A percentile compares a stretch with the other conserved stretches of the same genome.
Evolutionary conservation across 306 rosid species (phyloP).

Genomic region (Casuarina cunninghamiana): DNA sequence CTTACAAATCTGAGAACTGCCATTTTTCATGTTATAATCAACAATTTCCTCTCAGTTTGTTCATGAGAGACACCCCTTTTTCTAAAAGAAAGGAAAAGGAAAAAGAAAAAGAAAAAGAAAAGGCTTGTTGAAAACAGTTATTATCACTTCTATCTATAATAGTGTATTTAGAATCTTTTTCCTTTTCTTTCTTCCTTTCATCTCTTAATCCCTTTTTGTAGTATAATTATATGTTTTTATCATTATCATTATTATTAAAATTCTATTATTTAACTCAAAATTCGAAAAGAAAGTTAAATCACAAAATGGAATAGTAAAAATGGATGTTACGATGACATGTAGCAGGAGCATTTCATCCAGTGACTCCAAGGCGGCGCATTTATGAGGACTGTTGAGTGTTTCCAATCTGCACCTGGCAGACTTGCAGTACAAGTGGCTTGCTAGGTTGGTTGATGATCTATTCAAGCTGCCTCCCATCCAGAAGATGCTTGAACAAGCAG

Average conservation of each 20-base stretch:
- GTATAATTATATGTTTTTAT: too few relatives aligned
- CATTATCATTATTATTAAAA: too few relatives aligned
- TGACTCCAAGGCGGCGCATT: conserved; percentile 66
- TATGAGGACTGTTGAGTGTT: conserved; percentile 60
- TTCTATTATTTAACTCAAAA: background rate
- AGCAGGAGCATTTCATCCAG: conserved; percentile 59
- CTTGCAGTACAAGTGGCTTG: conserved; percentile 59
- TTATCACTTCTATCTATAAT: conserved; percentile 51
- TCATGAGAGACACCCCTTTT: conserved; percentile 38
- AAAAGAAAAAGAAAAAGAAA: background rate
- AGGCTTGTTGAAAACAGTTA: conserved; percentile 33
- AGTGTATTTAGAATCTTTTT: conserved; percentile 25
- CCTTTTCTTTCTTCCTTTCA: background rate
- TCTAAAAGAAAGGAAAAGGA: too few relatives aligned
- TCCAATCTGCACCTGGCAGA: conserved; percentile 63
- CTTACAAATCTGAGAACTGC: conserved; percentile 68
- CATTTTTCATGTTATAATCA: conserved; percentile 62
- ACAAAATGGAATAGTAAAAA: background rate
- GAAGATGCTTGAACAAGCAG: conserved; percentile 43
- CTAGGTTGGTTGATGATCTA: conserved; percentile 41
- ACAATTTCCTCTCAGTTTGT: conserved; percentile 63
- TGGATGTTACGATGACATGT: background rate
- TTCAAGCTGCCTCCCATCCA: conserved; percentile 55
- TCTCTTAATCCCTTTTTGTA: too few relatives aligned
- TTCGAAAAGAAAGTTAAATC: background rate